Conservation (phyloP, 1,139 yeast genomes). For the Candida neerlandica region DNA sequence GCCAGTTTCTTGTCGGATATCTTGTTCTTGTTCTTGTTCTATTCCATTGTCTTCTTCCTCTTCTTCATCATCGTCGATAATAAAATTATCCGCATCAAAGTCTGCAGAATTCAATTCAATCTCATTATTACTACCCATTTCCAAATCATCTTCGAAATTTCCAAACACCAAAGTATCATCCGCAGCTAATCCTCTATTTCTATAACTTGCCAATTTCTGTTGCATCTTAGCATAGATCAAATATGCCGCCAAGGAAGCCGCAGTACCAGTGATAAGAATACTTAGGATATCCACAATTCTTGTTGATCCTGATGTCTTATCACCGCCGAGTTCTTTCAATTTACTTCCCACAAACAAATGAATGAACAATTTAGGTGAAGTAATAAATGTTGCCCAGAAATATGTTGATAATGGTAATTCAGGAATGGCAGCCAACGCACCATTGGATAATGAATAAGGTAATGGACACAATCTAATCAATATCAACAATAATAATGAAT, state of each 20-base stretch:
- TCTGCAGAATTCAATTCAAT: conserved; percentile 39
- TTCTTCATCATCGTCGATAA: conserved; percentile 35
- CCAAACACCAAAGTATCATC: conserved; percentile 44
- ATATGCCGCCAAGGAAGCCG: conserved; percentile 68
- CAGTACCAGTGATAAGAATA: conserved; percentile 56
- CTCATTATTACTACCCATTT: conserved; percentile 24
- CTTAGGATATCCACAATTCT: conserved; percentile 65
- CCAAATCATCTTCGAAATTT: conserved; percentile 40
- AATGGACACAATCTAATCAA: conserved; percentile 85
- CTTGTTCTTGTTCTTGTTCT: conserved; percentile 22
- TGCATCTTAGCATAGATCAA: conserved; percentile 68
- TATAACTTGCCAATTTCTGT: conserved; percentile 37
- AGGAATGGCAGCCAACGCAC: conserved; percentile 87
- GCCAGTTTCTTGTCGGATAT: conserved; percentile 25
- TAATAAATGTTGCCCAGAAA: conserved; percentile 67
- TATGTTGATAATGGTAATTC: conserved; percentile 65
- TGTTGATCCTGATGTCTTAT: conserved; percentile 50
- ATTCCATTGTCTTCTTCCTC: no score
- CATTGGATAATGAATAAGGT: conserved; percentile 90
- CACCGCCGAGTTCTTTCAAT: conserved; percentile 68
- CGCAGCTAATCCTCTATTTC: conserved; percentile 19
- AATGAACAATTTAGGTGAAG: conserved; percentile 79
- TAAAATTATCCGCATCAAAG: conserved; percentile 40
- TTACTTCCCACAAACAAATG: conserved; percentile 83
- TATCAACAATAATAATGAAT: conserved; percentile 64